Conservation (phyloP, 2,329 filamentous ascomycete species). For the Harringtonia aguacate region DNA sequence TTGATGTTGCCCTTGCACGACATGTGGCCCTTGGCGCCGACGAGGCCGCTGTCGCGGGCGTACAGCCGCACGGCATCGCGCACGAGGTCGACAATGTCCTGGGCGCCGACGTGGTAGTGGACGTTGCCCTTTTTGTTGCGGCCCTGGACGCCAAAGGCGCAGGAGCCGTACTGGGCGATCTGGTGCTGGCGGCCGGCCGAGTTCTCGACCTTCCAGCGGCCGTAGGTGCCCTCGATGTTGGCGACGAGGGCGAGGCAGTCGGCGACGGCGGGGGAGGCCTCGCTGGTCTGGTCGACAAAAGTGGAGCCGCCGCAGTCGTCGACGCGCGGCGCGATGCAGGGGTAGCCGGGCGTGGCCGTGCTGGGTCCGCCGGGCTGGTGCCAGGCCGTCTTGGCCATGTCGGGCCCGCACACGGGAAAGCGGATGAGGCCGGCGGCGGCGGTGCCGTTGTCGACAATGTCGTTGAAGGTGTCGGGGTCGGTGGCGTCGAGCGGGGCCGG, state of each 20-base stretch:
- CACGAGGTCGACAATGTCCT: constrained; percentile 26
- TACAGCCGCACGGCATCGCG: constrained; percentile 18
- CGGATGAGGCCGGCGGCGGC: constrained; percentile 24
- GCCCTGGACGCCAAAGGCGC: constrained; percentile 21
- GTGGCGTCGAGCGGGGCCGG: constrained; percentile 12
- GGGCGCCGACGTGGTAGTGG: constrained; percentile 20
- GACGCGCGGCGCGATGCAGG: constrained; percentile 19
- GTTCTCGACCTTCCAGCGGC: constrained; percentile 10
- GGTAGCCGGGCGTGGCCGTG: constrained; percentile 16
- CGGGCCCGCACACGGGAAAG: constrained; percentile 26
- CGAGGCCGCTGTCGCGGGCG: constrained; percentile 13
- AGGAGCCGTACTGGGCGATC: constrained; percentile 17
- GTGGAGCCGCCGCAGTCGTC: constrained; percentile 19
- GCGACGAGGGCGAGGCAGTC: constrained; percentile 24
- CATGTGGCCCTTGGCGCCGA: constrained; percentile 24
- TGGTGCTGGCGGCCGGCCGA: constrained; percentile 13
- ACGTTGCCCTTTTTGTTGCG: constrained; percentile 15
- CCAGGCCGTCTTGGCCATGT: constrained; percentile 22
- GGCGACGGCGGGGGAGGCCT: constrained; percentile 19
- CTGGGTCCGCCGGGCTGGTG: constrained; percentile 13
- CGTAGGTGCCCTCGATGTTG: constrained; percentile 18
- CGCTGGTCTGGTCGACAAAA: constrained; percentile 22
- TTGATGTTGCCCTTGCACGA: constrained; percentile 15
- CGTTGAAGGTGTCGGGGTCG: constrained; percentile 13
- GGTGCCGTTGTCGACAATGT: constrained; percentile 18